These are phyloP conservation scores for Boletus tylopilopsis DNA, from an alignment of 768 basidiomycete species.

Conservation along the genomic window DNA sequence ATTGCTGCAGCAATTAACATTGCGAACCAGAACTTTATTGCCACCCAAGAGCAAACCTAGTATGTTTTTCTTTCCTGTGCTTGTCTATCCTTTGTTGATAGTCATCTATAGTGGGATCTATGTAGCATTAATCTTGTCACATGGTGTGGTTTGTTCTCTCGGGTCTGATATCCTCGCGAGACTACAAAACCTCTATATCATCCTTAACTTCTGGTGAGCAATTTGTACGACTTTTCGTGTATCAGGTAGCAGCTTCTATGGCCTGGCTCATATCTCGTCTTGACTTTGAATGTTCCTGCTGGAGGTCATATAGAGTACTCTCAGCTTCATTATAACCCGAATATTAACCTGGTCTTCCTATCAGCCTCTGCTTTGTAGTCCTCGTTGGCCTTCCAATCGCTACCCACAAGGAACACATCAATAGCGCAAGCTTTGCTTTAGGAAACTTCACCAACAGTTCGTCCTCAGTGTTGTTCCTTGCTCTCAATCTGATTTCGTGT, in stretches of 20 bases:
- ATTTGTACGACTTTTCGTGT: too few relatives aligned
- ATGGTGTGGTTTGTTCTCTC: constrained; percentile 63
- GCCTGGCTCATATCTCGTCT: too few relatives aligned
- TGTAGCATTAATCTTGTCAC: constrained; percentile 55
- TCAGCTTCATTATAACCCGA: too few relatives aligned
- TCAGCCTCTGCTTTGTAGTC: constrained; percentile 15
- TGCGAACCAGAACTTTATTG: constrained; percentile 35
- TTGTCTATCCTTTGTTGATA: not conserved
- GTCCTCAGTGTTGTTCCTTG: constrained; percentile 2
- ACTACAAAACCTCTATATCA: constrained; percentile 67
- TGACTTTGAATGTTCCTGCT: too few relatives aligned
- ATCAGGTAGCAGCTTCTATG: too few relatives aligned
- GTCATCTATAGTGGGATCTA: constrained; percentile 54
- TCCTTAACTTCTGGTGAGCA: constrained; percentile 62
- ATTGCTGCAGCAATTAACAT: constrained; percentile 64
- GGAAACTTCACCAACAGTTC: constrained; percentile 57
- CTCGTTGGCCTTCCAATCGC: constrained; percentile 66
- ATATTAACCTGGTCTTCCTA: too few relatives aligned
- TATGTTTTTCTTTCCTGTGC: too few relatives aligned
- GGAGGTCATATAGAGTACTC: too few relatives aligned
- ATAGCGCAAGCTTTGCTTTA: constrained; percentile 53
- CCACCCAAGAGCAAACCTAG: constrained; percentile 43
- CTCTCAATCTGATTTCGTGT: not conserved
- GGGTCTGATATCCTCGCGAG: constrained; percentile 64
- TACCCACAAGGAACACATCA: constrained; percentile 55